Base-by-base conservation (phyloP, 2,329 filamentous ascomycete genomes). In the Monilinia vaccinii-corymbosi region DNA sequence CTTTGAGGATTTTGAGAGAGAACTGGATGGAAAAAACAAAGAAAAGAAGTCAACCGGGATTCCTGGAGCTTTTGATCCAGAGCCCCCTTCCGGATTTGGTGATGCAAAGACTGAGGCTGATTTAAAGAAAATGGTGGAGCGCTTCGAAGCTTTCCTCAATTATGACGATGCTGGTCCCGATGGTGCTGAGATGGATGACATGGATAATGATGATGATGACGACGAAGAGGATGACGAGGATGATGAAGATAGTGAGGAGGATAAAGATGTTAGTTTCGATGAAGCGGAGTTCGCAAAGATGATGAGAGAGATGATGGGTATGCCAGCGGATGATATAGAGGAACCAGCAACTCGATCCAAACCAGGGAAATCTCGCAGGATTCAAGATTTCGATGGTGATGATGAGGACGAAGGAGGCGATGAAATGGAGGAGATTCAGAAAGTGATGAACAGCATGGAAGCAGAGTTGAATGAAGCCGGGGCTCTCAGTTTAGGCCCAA, bases 261-360 rank as follows among this genome's bases (percentile, higher is more conserved):
- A 91, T 64, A 86, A 86, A 66, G 87, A 88, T 49, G 83, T 89
- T 7, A 87, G 85, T 60, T 93, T 95, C 66, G 85, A 96, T 64
- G 92, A 97, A 72, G 83, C 86, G 40, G 87, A 93, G 58, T 96
- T 97, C 66, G 81, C 87, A 10, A 82, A 78, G 57, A 91, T 96
- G 81, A 96, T 99, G 90, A 84, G 85, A 62, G 89, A 95, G 70
- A 92, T 95, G 86, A 92, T 94, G 86, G 89, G 89, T 0, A 78
- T 85, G 48, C 77, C 79, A 31, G 66, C 73, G 0, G 69, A 68
- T 40, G 65, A 68, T 34, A 49, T 57, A n/a, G 48, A 56, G 13
- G 31, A 51, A 23, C 18, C 44, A 21, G 34, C 14, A 36, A 52
- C 61, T 4, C 53, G 44, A 34, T 55, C 50, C 14, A 61, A 53